Conservation (phyloP, 306 rosid species). For the Cicer chorassanicum region DNA sequence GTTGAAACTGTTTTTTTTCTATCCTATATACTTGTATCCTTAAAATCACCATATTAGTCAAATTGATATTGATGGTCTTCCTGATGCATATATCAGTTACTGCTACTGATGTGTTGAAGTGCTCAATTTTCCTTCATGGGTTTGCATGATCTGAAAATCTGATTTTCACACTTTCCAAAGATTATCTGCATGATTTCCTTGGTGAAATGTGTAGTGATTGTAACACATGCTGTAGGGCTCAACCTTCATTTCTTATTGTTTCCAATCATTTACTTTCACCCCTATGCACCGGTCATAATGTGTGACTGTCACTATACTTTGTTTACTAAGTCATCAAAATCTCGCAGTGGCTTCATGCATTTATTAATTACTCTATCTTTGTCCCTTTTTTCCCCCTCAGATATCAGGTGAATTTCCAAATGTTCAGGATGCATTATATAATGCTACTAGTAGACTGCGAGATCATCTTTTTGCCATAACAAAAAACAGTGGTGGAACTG, state of each 20-base stretch:
- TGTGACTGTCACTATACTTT: neutral
- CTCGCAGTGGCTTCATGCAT: slow-evolving; percentile 28
- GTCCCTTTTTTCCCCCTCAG: slow-evolving; percentile 50
- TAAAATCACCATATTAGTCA: slow-evolving; percentile 11
- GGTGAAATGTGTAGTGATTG: slow-evolving; percentile 13
- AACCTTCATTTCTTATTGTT: slow-evolving; percentile 20
- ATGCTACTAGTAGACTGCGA: slow-evolving; percentile 79
- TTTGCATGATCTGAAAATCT: slow-evolving; percentile 27
- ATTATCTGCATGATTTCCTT: slow-evolving; percentile 27
- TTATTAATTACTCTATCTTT: slow-evolving; percentile 33
- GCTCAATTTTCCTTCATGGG: slow-evolving; percentile 23
- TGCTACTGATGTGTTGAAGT: slow-evolving; percentile 8
- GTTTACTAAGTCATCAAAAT: slow-evolving; percentile 32
- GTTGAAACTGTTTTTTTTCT: slow-evolving; percentile 5
- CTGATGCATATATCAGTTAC: slow-evolving; percentile 30
- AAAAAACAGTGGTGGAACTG: slow-evolving; percentile 57
- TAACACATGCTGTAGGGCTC: neutral
- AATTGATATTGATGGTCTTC: slow-evolving; percentile 29
- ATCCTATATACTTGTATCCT: slow-evolving; percentile 28
- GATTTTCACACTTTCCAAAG: slow-evolving; percentile 36
- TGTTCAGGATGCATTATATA: slow-evolving; percentile 88
- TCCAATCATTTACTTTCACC: slow-evolving; percentile 25
- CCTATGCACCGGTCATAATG: neutral
- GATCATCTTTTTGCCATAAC: slow-evolving; percentile 64
- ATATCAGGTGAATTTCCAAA: slow-evolving; percentile 78